These are phyloP conservation scores for Fusarium sp. DNA, from an alignment of 2,329 filamentous ascomycete genomes.

Conservation along the genomic window DNA sequence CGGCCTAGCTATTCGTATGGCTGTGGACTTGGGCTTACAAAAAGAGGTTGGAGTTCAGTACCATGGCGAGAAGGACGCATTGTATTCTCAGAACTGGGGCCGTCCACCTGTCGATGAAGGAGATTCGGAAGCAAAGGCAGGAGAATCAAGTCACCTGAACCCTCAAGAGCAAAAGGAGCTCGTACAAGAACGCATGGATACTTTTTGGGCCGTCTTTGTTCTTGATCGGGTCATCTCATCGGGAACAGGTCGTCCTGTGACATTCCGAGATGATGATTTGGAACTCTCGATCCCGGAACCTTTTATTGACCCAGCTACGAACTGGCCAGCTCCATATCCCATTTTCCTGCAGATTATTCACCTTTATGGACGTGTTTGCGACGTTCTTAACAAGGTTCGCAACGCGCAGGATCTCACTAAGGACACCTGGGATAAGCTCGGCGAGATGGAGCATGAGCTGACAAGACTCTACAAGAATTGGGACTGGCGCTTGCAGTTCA, in stretches of 20 bases:
- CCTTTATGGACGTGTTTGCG: conserved; percentile 85
- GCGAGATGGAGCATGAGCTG: conserved; percentile 82
- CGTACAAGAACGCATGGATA: conserved; percentile 85
- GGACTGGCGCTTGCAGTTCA: conserved; percentile 81
- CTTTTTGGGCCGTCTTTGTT: conserved; percentile 91
- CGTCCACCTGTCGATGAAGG: conserved; percentile 50
- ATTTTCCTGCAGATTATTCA: conserved; percentile 86
- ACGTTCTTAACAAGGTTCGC: conserved; percentile 84
- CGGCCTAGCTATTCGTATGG: conserved; percentile 86
- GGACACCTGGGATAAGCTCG: conserved; percentile 77
- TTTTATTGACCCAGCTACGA: conserved; percentile 64
- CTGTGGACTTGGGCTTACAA: conserved; percentile 82
- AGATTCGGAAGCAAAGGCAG: conserved; percentile 55
- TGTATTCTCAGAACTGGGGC: conserved; percentile 59
- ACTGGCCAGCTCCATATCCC: conserved; percentile 83
- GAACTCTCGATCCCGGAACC: conserved; percentile 76
- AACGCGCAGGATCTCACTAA: conserved; percentile 78
- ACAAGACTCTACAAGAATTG: conserved; percentile 78
- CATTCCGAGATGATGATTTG: conserved; percentile 84
- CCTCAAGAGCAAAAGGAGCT: conserved; percentile 70
- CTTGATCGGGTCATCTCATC: conserved; percentile 89
- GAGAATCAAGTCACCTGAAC: conserved; percentile 56
- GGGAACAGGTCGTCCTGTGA: conserved; percentile 85
- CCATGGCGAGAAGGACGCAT: conserved; percentile 64
- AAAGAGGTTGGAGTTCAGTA: conserved; percentile 80